These are phyloP conservation scores for Ganoderma multipileum DNA, from an alignment of 1,284 basidiomycete genomes.

Conservation along the genomic window DNA sequence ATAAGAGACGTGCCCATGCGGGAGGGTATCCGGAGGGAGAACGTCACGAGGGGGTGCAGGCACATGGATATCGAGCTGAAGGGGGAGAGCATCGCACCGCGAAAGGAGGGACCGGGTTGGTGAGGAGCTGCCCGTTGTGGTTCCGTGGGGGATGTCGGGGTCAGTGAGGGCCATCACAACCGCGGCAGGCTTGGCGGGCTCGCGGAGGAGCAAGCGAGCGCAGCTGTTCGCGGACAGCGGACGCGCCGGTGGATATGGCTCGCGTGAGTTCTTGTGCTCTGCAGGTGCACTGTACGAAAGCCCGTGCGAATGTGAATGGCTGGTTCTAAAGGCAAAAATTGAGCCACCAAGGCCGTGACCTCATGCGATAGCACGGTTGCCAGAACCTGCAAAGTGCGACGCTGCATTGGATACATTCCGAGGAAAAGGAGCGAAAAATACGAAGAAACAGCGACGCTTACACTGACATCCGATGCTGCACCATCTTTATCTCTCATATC, in stretches of 20 bases:
- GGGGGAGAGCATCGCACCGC: conserved; percentile 92
- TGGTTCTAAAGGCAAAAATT: too few species aligned
- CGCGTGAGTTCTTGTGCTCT: conserved; percentile 2
- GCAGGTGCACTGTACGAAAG: conserved; percentile 3
- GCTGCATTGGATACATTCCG: too few species aligned
- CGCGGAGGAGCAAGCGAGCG: conserved; percentile 45
- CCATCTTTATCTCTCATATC: too few species aligned
- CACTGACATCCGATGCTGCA: too few species aligned
- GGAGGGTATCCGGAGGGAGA: conserved; percentile 89
- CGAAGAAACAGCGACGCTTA: too few species aligned
- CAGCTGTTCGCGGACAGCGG: conserved; percentile 36
- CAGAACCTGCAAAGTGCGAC: too few species aligned
- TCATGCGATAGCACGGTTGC: too few species aligned
- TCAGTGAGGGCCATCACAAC: conserved; percentile 49
- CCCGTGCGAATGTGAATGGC: neutral
- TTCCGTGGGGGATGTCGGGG: conserved; percentile 12
- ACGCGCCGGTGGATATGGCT: conserved; percentile 5
- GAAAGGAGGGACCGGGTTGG: conserved; percentile 46
- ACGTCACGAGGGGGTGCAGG: conserved; percentile 86
- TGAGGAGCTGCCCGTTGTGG: conserved; percentile 9
- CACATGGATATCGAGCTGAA: conserved; percentile 92
- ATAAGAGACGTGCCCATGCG: conserved; percentile 76
- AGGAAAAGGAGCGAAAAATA: too few species aligned
- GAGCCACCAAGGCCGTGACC: too few species aligned
- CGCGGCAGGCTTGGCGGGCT: conserved; percentile 51